Evolutionary conservation across 140 eudicot genomes (phyloP).

Genomic region (Ambrosia hybrid): DNA sequence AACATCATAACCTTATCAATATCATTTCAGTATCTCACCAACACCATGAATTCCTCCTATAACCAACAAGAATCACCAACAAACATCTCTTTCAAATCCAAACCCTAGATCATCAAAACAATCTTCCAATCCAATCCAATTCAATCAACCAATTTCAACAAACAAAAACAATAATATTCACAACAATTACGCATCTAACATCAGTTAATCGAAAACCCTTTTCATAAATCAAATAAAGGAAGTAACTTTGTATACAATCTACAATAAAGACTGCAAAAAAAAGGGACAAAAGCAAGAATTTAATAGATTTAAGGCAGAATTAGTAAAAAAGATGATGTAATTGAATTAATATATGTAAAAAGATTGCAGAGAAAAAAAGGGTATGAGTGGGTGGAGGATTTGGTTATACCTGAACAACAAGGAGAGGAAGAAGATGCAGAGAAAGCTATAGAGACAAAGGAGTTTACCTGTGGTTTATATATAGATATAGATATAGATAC

Average conservation of each 20-base stretch:
- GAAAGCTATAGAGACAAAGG: not conserved
- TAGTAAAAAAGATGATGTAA: not conserved
- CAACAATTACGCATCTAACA: slow-evolving; percentile 9
- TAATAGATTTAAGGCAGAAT: not conserved
- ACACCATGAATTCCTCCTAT: not conserved
- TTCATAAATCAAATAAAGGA: not conserved
- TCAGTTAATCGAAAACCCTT: not conserved
- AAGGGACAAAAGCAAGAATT: slow-evolving; percentile 1
- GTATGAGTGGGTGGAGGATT: slow-evolving; percentile 12
- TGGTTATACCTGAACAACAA: slow-evolving; percentile 37
- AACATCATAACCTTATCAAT: not conserved
- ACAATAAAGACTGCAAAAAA: too few relatives aligned
- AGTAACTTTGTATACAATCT: not conserved
- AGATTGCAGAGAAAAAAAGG: not conserved
- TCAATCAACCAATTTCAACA: not conserved
- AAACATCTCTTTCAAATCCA: slow-evolving; percentile 12
- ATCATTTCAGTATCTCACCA: too few relatives aligned
- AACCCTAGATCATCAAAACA: slow-evolving; percentile 48
- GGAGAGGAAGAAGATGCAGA: slow-evolving; percentile 25
- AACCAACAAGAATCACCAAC: not conserved
- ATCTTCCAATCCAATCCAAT: slow-evolving; percentile 14
- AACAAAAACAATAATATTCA: slow-evolving; percentile 10
- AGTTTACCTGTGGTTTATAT: slow-evolving; percentile 28
- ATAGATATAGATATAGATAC: slow-evolving; percentile 11
- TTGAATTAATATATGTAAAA: not conserved